Evolutionary conservation across 2,329 filamentous ascomycete species (phyloP).

Genomic region (Diaporthe australafricana): DNA sequence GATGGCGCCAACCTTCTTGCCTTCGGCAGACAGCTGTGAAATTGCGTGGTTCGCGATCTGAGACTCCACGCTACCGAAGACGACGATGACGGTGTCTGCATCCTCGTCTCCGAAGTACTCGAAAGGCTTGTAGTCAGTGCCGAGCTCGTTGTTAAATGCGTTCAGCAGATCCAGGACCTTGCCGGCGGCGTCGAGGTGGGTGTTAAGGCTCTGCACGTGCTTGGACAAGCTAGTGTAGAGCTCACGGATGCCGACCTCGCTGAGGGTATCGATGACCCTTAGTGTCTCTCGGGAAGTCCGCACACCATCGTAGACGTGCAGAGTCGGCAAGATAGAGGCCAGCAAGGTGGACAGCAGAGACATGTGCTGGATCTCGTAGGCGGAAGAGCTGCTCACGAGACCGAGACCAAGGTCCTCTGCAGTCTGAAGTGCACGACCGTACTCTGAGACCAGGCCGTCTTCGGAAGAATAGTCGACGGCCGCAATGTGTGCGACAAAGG

Average conservation of each 20-base stretch:
- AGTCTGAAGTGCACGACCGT: conserved; percentile 81
- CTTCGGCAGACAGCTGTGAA: conserved; percentile 76
- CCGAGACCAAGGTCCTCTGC: conserved; percentile 92
- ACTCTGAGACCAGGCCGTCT: conserved; percentile 86
- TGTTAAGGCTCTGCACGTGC: conserved; percentile 69
- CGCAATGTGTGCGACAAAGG: conserved; percentile 91
- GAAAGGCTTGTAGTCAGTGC: conserved; percentile 91
- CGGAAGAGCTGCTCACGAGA: conserved; percentile 85
- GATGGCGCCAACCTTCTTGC: conserved; percentile 85
- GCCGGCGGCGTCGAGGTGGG: conserved; percentile 78
- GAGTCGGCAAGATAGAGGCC: conserved; percentile 77
- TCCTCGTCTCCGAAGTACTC: conserved; percentile 90
- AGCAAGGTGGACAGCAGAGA: conserved; percentile 79
- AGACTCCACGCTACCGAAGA: conserved; percentile 92
- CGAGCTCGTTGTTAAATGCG: conserved; percentile 89
- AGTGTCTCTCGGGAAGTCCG: conserved; percentile 79
- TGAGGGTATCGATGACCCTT: conserved; percentile 77
- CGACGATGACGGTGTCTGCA: conserved; percentile 86
- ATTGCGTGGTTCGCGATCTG: conserved; percentile 88
- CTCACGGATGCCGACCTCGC: conserved; percentile 70
- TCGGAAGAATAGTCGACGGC: conserved; percentile 83
- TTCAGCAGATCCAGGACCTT: conserved; percentile 77
- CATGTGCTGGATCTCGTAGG: conserved; percentile 95
- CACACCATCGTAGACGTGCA: conserved; percentile 84
- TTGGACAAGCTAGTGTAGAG: conserved; percentile 75